phyloP scores from a whole-genome alignment of 139 green algal species.

The Pseudopediastrum boryanum region DNA sequence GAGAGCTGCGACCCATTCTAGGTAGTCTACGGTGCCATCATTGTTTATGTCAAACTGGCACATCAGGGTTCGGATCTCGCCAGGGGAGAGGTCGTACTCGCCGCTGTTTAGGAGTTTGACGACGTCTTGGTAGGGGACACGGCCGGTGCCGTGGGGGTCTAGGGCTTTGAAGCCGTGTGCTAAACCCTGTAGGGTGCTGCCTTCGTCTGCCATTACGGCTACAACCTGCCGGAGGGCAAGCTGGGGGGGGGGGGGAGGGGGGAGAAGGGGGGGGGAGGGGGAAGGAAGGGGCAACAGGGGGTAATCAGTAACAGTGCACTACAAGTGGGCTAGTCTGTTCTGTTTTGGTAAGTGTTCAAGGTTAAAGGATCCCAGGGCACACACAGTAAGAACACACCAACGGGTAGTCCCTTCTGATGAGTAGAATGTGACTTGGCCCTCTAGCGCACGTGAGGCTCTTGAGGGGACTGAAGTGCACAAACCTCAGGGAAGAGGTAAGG shows the following conservation, averaged over 20 bases:
- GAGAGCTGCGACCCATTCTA: slow-evolving; percentile 73
- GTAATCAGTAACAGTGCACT: no score
- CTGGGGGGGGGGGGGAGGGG: neutral
- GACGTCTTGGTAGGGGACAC: neutral
- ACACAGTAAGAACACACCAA: no score
- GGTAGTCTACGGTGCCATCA: slow-evolving; percentile 56
- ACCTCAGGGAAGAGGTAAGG: no score
- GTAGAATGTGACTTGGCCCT: no score
- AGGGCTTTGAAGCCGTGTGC: slow-evolving; percentile 50
- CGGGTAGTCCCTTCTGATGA: no score
- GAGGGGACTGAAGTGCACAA: no score
- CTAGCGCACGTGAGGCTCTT: no score
- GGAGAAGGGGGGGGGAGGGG: no score
- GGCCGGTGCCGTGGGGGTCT: slow-evolving; percentile 37
- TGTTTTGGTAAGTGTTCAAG: neutral
- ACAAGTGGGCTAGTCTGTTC: no score
- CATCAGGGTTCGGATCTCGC: slow-evolving; percentile 46
- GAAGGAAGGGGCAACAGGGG: neutral
- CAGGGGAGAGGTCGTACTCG: slow-evolving; percentile 53
- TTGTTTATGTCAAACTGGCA: slow-evolving; percentile 48
- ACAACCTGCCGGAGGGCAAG: slow-evolving; percentile 38
- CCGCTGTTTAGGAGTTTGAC: slow-evolving; percentile 46
- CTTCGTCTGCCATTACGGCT: slow-evolving; percentile 24
- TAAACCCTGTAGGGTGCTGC: slow-evolving; percentile 32
- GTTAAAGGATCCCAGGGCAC: no score